A percentile compares a stretch with the other conserved stretches of the same genome.
These are phyloP conservation scores for Picea mariana DNA, from an alignment of 83 land plant genomes.

Conservation along the genomic window DNA sequence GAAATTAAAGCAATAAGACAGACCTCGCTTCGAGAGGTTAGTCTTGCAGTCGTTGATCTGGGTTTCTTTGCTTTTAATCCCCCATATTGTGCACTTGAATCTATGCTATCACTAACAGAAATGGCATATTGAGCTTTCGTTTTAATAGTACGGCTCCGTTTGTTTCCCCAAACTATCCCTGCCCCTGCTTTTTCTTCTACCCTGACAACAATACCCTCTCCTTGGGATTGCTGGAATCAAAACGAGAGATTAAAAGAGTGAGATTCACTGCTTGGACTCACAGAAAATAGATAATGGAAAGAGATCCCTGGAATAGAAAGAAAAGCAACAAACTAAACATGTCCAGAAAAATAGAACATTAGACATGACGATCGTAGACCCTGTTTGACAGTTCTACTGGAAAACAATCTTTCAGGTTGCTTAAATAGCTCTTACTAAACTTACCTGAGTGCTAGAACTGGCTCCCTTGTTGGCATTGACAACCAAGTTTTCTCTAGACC, in stretches of 20 bases:
- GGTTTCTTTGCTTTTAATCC: background rate
- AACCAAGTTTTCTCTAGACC: background rate
- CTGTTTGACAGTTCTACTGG: no score
- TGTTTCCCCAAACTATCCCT: conserved; percentile 13
- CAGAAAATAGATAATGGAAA: no score
- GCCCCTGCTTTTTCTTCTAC: conserved; percentile 8
- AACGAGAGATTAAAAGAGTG: no score
- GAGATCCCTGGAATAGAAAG: no score
- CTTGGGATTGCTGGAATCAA: conserved; percentile 6
- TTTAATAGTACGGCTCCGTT: background rate
- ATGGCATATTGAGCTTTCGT: background rate
- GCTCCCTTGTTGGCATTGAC: conserved; percentile 10
- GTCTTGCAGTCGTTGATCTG: background rate
- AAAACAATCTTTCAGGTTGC: no score
- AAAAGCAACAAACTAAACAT: no score
- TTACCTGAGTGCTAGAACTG: conserved; percentile 11
- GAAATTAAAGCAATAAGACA: background rate
- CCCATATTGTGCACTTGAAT: background rate
- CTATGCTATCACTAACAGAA: background rate
- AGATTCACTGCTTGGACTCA: no score
- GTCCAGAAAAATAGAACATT: no score
- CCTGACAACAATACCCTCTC: background rate
- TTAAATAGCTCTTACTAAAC: background rate
- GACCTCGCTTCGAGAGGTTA: conserved; percentile 24
- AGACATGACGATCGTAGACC: no score